Conservation (phyloP, 169 alveolate species). For the Sarcocystis neurona region DNA sequence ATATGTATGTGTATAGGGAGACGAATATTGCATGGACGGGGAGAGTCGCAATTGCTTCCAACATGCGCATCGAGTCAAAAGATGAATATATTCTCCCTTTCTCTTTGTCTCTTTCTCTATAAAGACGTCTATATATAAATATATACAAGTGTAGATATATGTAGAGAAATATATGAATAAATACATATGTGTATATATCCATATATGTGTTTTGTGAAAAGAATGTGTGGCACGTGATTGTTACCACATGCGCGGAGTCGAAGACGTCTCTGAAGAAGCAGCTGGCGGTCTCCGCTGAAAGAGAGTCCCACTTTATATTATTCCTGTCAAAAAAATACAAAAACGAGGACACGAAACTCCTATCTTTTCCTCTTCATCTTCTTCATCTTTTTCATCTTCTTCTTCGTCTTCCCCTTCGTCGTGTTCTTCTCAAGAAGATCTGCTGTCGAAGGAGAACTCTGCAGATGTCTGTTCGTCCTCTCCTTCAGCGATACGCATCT, state of each 20-base stretch:
- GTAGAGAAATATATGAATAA: neutral
- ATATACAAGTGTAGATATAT: neutral
- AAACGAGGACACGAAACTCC: neutral
- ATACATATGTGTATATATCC: neutral
- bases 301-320: neutral
- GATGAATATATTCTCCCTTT: too few species aligned
- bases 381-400: neutral
- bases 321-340: neutral
- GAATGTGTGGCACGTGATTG: neutral
- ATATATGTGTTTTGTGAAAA: neutral
- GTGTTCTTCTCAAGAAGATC: neutral
- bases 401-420: neutral
- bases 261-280: constrained; percentile 2
- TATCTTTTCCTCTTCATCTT: neutral
- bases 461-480: too few species aligned
- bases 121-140: neutral
- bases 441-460: neutral
- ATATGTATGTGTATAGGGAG: too few species aligned
- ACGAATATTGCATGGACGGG: too few species aligned
- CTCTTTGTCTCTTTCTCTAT: too few species aligned
- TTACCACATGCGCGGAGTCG: constrained; percentile 13
- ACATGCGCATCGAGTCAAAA: too few species aligned
- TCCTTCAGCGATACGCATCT: too few species aligned
- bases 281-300: neutral
- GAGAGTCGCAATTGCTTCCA: too few species aligned